Percentiles rank a stretch among this genome's conserved stretches.
Evolutionary conservation across 371 early-diverging fungal genomes (phyloP).

Genomic region (Amoeboaphelidium protococcarum): DNA sequence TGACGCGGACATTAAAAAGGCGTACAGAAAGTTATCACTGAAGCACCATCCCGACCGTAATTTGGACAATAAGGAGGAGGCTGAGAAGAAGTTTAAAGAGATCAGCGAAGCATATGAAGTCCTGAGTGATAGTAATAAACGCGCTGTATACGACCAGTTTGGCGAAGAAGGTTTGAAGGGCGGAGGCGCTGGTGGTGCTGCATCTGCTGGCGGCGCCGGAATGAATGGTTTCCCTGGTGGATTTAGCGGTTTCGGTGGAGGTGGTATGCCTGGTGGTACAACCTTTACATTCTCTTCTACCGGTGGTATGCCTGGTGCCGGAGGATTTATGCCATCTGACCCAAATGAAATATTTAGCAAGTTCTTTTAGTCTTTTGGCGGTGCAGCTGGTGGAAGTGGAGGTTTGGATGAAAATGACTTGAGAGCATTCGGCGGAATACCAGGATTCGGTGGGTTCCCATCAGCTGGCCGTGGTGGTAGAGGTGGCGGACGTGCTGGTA

Average conservation of each 20-base stretch:
- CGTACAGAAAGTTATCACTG: slow-evolving; percentile 61
- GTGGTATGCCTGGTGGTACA: slow-evolving; percentile 12
- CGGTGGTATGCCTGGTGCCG: slow-evolving; percentile 28
- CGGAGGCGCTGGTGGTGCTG: slow-evolving; percentile 8
- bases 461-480: background rate
- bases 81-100: slow-evolving; percentile 65
- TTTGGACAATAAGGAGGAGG: slow-evolving; percentile 38
- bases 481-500: slow-evolving; percentile 6
- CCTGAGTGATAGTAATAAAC: slow-evolving; percentile 27
- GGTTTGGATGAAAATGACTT: slow-evolving; percentile 20
- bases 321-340: slow-evolving; percentile 34
- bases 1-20: slow-evolving; percentile 74
- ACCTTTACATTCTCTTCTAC: slow-evolving; percentile 27
- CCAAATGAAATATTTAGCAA: slow-evolving; percentile 78
- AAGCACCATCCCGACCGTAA: slow-evolving; percentile 38
- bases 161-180: slow-evolving; percentile 75
- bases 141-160: slow-evolving; percentile 56
- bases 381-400: no score
- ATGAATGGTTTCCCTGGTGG: slow-evolving; percentile 24
- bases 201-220: slow-evolving; percentile 17
- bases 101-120: slow-evolving; percentile 19
- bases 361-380: slow-evolving; percentile 45
- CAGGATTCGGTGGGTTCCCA: slow-evolving; percentile 3
- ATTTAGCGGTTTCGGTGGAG: slow-evolving; percentile 17
- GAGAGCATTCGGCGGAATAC: slow-evolving; percentile 7